Base-by-base conservation (phyloP, 495 filamentous ascomycete species). In the Penicillium turbatum region DNA sequence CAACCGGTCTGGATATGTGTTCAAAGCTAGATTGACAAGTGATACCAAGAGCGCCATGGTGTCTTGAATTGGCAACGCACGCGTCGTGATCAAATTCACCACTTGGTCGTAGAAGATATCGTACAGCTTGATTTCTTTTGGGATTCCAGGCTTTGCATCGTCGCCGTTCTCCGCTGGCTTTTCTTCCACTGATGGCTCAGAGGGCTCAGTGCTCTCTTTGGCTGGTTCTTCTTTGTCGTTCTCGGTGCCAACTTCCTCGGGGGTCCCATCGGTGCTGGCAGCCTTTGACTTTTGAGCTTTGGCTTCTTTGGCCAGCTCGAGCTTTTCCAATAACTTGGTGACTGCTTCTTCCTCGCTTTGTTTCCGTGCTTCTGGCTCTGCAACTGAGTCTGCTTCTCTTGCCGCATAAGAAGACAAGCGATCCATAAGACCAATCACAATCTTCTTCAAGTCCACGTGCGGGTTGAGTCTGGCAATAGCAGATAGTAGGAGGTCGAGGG, bases 31-130 rank as follows among this genome's bases (percentile, higher is more conserved):
- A 63, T 97, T 97, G 12, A 88, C 82, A 32, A 98, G 79, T 6
- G 93, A 98, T 21, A 95, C 92, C 32, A 96, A 77, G 27, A 97
- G 75, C 11, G 91, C 93, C 58, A 92, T 93, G 17, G 88, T 96
- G 68, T 98, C 93, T 68, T 95, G 90, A 48, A 98, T 96, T 4
- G 90, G 86, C 51, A 98, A 77, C 57, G 89, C 85, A 62, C 96
- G 91, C 15, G 86, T 86, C 69, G 89, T 89, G 56, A 97, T 91
- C 39, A 98, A 78, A 62, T 90, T 90, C 56, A 91, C 86, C 47
- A 97, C 95, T 64, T 98, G 93, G 41, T 95, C 88, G 65, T 96
- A 95, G 73, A 98, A 98, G 39, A 97, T 91, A 71, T 96, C 91
- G 71, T 97, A 98, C 9, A 98, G 81, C 69, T 87, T 92, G 46